Base-by-base conservation (phyloP, 805 yeast species). In the Tetrapisispora phaffii region DNA sequence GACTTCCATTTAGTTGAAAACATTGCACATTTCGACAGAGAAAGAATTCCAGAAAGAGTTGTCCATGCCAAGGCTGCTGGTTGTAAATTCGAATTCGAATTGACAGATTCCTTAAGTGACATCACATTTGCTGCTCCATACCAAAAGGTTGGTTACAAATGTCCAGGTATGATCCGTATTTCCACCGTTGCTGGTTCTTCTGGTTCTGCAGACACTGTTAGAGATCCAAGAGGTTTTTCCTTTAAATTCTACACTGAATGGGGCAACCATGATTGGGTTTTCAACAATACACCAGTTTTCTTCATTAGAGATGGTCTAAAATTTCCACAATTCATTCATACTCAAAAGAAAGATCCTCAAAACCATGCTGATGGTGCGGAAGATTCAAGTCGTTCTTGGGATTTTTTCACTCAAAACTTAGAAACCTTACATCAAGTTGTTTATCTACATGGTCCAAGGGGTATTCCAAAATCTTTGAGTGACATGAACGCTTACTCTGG, bases 211-310 rank as follows among this genome's bases (percentile, higher is more conserved):
- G 94, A 85, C 62, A 74, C 89, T 37, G 86, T 84, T 23, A 78
- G 95, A 70, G 95, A 85, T 65, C 94, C 94, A 57, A 76, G 94
- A 70, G 95, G 95, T 20, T 82, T 83, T 59, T 74, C 93, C 42
- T 76, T 80, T 57, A 85, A 85, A 67, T 74, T 85, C 50, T 82
- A 83, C 68, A 84, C 94, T 33, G 84, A 84, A 60, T 85, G 85
- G 67, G 93, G 94, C 57, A 81, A 82, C 69, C 73, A 81, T 66
- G 95, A 85, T 68, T 78, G 82, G 70, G 95, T 85, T 23, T 82
- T 80, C 70, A 85, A 84, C 73, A 85, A 85, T 68, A 85, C 93
- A 24, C 95, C 95, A 12, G 75, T 85, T 46, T 85, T 85, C 67
- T 85, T 85, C 70, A 68, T 85, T 51, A 79, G 95, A 69, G 94